These are phyloP conservation scores for Primulina eburnea DNA, from an alignment of 257 asterid genomes.

Conservation along the genomic window DNA sequence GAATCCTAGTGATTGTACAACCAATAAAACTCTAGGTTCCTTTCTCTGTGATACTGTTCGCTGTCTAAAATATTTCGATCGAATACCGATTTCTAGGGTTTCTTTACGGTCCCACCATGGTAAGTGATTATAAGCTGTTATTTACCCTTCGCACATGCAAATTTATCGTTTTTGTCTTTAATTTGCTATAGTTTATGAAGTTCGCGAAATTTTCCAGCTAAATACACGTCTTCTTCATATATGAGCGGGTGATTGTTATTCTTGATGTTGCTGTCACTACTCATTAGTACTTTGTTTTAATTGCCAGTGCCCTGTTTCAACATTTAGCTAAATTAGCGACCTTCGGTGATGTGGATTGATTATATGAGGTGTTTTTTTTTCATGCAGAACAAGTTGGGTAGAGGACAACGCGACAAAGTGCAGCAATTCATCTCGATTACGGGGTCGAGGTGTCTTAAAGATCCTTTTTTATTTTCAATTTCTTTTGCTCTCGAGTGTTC, in stretches of 20 bases:
- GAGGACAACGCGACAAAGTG: constrained; percentile 93
- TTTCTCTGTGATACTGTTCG: neutral
- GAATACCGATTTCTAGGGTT: neutral
- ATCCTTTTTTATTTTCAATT: neutral
- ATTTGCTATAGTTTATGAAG: too few species aligned
- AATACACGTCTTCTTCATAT: neutral
- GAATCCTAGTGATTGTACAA: neutral
- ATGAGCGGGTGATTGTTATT: neutral
- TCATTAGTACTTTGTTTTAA: neutral
- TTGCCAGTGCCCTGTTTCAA: neutral
- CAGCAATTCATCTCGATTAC: constrained; percentile 94
- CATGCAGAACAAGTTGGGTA: constrained; percentile 83
- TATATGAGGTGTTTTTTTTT: constrained; percentile 18
- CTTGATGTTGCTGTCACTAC: neutral
- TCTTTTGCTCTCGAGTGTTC: neutral
- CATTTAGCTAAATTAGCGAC: neutral
- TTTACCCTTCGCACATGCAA: neutral
- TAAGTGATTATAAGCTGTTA: neutral
- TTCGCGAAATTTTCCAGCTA: neutral
- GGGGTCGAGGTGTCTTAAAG: constrained; percentile 63
- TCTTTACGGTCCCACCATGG: neutral
- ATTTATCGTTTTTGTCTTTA: too few species aligned
- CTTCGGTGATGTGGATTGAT: constrained; percentile 16
- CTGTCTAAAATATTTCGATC: neutral
- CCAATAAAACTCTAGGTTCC: neutral